Base-by-base conservation (phyloP, 75 land plant genomes). In the Picea sitchensis region DNA sequence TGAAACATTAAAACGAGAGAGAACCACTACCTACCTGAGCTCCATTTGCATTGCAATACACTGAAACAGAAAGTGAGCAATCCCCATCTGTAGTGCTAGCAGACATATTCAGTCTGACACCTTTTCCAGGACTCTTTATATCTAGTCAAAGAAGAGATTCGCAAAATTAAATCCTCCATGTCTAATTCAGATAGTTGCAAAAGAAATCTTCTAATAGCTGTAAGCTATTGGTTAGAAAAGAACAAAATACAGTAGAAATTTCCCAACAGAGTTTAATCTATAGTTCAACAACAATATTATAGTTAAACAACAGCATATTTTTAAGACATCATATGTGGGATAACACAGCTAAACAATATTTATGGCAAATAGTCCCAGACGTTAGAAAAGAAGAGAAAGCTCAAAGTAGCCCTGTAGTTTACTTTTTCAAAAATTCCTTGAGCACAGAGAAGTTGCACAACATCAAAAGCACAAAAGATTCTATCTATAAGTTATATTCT, bases 11-110 rank as follows among this genome's bases (percentile, higher is more conserved):
- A n/a, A 75, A 57, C 32, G 36, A 26, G 26, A 14, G 30, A 41
- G 59, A 56, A 75, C 57, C 26, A 57, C 30, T 57, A 31, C 12
- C 32, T 75, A 94, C 97, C 80, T 91, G 83, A 77, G 80, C 71
- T 74, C 83, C 86, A 78, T 76, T 77, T 60, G 59, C 36, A 71
- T 87, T 84, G 83, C 98, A 95, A 15, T 80, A 80, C 47, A 95
- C 90, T 58, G 89, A 84, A 20, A 95, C 91, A 67, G 92, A 78
- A 59, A 95, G 89, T 44, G 98, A 95, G 76, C 98, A 95, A 21
- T 88, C 86, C 5, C 32, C 31, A 5, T 78, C 54, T 3, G 61
- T n/a, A 58, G 75, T 84, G 72, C 14, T 81, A 14, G 81, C 72
- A 67, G 83, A 78, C 93, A 91, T 93, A 73, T 81, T 88, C 21